These are phyloP conservation scores for Sclerotiophoma versabilis DNA, from an alignment of 2,329 filamentous ascomycete genomes.

Conservation along the genomic window DNA sequence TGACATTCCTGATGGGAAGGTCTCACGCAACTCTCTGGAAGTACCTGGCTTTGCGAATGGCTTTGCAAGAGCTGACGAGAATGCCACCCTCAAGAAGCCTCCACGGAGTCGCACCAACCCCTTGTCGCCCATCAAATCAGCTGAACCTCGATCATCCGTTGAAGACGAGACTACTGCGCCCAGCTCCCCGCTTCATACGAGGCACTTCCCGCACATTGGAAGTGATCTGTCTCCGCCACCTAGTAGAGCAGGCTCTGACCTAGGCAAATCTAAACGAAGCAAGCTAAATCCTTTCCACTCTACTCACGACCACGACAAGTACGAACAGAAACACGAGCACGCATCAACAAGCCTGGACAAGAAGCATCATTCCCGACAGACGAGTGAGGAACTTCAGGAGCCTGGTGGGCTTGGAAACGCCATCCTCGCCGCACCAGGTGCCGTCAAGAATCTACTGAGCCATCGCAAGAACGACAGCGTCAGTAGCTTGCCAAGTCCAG, in stretches of 20 bases:
- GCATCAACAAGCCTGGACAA: conserved; percentile 32
- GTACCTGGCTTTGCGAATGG: conserved; percentile 30
- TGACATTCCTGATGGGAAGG: conserved; percentile 26
- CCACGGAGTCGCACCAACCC: conserved; percentile 26
- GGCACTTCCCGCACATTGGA: conserved; percentile 43
- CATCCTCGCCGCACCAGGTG: conserved; percentile 42
- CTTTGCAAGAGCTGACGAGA: conserved; percentile 25
- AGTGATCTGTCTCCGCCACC: conserved; percentile 47
- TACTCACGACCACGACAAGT: conserved; percentile 40
- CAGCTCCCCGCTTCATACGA: conserved; percentile 44
- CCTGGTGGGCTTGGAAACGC: conserved; percentile 38
- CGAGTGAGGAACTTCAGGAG: conserved; percentile 43
- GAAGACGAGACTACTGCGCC: conserved; percentile 51
- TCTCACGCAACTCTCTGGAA: conserved; percentile 35
- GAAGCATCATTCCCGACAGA: conserved; percentile 36
- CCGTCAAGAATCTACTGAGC: conserved; percentile 42
- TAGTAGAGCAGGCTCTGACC: conserved; percentile 42
- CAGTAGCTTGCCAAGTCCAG: conserved; percentile 41
- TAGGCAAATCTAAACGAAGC: conserved; percentile 47
- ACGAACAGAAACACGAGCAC: conserved; percentile 27
- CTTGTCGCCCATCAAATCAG: conserved; percentile 29
- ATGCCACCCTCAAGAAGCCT: conserved; percentile 29
- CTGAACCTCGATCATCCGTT: conserved; percentile 49
- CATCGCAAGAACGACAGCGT: conserved; percentile 51
- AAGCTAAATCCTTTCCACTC: conserved; percentile 53